A percentile compares a stretch with the other conserved stretches of the same genome.
Evolutionary conservation across 805 yeast species (phyloP).

Genomic region (Candida mattraensis): DNA sequence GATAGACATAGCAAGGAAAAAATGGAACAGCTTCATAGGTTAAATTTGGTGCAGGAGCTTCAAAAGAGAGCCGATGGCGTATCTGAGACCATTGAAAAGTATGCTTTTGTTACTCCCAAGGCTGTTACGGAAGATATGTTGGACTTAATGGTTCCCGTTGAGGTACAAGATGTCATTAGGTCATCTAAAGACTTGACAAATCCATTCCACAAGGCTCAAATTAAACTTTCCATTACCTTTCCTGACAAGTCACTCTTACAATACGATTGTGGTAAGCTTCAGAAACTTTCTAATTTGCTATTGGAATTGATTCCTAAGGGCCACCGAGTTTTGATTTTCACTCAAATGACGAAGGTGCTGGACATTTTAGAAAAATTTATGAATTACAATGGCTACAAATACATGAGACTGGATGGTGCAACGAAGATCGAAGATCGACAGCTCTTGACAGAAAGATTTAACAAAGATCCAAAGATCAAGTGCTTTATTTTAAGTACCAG

Average conservation of each 20-base stretch:
- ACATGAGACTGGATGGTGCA: constrained; percentile 95
- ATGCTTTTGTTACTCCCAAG: constrained; percentile 84
- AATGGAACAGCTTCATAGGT: constrained; percentile 26
- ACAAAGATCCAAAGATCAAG: constrained; percentile 79
- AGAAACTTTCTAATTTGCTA: constrained; percentile 71
- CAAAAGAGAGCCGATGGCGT: constrained; percentile 39
- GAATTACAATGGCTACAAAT: constrained; percentile 91
- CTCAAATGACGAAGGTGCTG: constrained; percentile 96
- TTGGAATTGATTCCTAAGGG: constrained; percentile 81
- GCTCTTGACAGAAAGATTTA: constrained; percentile 87
- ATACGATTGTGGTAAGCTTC: constrained; percentile 96
- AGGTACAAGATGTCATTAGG: constrained; percentile 30
- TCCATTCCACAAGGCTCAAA: constrained; percentile 81
- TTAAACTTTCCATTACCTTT: constrained; percentile 86
- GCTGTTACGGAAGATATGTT: constrained; percentile 76
- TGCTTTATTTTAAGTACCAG: constrained; percentile 92
- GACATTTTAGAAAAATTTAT: constrained; percentile 91
- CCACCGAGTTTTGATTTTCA: constrained; percentile 91
- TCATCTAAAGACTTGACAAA: constrained; percentile 32
- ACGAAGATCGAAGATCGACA: constrained; percentile 98
- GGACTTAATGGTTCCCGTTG: constrained; percentile 47
- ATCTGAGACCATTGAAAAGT: constrained; percentile 62
- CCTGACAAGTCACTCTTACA: constrained; percentile 92
- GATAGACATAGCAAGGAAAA: constrained; percentile 30
- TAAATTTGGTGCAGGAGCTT: constrained; percentile 43